Evolutionary conservation across 805 yeast genomes (phyloP).

Genomic region (Saccharomycopsis lassenensis): DNA sequence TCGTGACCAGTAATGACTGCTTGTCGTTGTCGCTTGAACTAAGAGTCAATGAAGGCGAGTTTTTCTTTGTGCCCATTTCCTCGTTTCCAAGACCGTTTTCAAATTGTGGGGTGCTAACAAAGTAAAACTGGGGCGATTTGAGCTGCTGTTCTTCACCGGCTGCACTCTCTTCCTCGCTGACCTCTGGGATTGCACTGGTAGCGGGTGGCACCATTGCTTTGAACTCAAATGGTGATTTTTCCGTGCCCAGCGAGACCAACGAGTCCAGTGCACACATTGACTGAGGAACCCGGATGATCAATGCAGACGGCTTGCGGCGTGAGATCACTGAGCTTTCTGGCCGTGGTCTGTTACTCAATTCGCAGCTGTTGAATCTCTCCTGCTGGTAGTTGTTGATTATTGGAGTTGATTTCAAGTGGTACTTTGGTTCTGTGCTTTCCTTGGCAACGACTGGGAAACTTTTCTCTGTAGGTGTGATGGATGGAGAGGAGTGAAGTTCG

Average conservation of each 20-base stretch:
- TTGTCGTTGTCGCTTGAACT: no score
- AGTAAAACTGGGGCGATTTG: constrained; percentile 3
- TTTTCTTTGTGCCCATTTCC: no score
- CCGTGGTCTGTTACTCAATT: background rate
- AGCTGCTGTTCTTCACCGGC: no score
- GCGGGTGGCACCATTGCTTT: background rate
- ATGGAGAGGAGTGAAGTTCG: background rate
- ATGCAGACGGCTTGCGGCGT: background rate
- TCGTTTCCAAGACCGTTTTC: background rate
- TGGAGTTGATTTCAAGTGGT: constrained; percentile 9
- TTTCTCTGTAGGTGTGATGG: background rate
- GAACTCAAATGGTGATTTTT: no score
- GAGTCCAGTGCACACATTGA: constrained; percentile 5
- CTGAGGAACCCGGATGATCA: constrained; percentile 7
- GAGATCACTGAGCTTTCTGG: background rate
- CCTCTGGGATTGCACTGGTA: background rate
- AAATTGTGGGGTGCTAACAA: background rate
- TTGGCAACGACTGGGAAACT: background rate
- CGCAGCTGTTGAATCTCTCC: background rate
- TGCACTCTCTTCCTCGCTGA: background rate
- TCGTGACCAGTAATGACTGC: no score
- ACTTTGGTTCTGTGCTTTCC: background rate
- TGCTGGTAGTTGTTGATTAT: constrained; percentile 6
- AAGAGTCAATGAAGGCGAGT: no score
- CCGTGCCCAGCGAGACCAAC: background rate